phyloP scores from a whole-genome alignment of 805 yeast genomes.

The Metschnikowia peoriensis region DNA sequence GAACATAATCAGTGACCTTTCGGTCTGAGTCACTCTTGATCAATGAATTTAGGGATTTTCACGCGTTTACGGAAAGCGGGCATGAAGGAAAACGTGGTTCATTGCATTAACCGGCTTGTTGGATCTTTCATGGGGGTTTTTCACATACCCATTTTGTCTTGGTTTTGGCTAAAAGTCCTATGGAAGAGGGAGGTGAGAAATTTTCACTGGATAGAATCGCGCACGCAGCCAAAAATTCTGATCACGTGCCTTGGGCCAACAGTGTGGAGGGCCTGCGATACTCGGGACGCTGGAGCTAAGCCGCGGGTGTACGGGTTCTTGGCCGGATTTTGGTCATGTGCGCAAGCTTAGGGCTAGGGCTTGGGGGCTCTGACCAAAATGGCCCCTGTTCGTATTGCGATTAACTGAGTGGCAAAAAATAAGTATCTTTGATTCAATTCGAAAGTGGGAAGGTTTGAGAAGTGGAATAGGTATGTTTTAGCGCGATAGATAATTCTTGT shows the following conservation, averaged over 20 bases:
- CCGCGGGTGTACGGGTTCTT: constrained; percentile 4
- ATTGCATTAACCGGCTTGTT: neutral
- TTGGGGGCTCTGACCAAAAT: neutral
- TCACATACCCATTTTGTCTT: constrained; percentile 23
- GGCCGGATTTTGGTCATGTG: constrained; percentile 12
- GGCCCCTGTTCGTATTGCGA: no score
- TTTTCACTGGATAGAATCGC: constrained; percentile 16
- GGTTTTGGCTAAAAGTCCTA: constrained; percentile 8
- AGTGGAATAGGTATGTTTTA: no score
- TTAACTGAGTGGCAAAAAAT: neutral
- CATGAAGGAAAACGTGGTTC: neutral
- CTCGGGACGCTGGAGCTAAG: neutral
- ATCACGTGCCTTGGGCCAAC: constrained; percentile 11
- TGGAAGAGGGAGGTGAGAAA: constrained; percentile 15
- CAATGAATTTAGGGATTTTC: neutral
- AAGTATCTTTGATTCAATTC: neutral
- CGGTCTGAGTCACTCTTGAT: neutral
- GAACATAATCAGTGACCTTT: no score
- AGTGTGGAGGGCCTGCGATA: neutral
- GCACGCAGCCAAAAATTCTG: constrained; percentile 3
- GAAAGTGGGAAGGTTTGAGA: no score
- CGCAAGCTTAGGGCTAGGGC: constrained; percentile 18
- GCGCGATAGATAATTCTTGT: no score
- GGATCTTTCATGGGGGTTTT: neutral
- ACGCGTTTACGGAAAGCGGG: neutral